Evolutionary conservation across 805 yeast genomes (phyloP).

Genomic region (Ogataea pini): DNA sequence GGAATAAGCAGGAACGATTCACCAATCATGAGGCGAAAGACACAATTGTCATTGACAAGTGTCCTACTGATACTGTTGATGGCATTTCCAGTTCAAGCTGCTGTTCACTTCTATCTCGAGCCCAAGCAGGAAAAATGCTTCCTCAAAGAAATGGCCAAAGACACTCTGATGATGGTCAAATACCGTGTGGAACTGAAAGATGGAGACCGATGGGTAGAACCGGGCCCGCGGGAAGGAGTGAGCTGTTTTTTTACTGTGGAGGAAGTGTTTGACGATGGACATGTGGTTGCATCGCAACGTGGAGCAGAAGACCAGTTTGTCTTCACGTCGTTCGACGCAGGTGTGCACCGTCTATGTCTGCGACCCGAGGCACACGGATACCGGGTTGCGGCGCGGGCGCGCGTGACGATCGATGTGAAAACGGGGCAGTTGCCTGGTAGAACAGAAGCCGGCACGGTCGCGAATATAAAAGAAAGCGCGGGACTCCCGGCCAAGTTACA

Average conservation of each 20-base stretch:
- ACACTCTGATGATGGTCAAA: slow-evolving; percentile 49
- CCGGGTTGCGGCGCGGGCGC: slow-evolving; percentile 51
- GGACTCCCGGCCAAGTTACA: slow-evolving; percentile 41
- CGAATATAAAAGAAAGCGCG: slow-evolving; percentile 49
- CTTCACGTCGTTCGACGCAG: slow-evolving; percentile 79
- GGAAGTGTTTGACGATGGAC: slow-evolving; percentile 81
- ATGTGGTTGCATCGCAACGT: slow-evolving; percentile 71
- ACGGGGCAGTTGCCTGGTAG: slow-evolving; percentile 51
- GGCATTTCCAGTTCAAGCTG: slow-evolving; percentile 3
- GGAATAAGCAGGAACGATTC: no score
- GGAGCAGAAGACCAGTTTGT: slow-evolving; percentile 63
- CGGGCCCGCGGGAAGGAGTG: slow-evolving; percentile 11
- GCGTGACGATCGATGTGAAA: slow-evolving; percentile 67
- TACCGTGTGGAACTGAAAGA: slow-evolving; percentile 47
- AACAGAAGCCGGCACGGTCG: slow-evolving; percentile 53
- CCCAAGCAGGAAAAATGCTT: slow-evolving; percentile 58
- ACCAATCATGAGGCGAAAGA: neutral
- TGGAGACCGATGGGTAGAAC: slow-evolving; percentile 6
- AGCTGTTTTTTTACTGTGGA: slow-evolving; percentile 31
- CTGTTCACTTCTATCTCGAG: slow-evolving; percentile 51
- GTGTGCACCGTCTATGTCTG: slow-evolving; percentile 83
- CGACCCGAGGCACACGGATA: slow-evolving; percentile 39
- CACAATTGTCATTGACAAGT: neutral
- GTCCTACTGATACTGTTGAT: neutral
- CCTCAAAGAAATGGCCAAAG: slow-evolving; percentile 53